These are phyloP conservation scores for Diversispora eburnea DNA, from an alignment of 192 early-diverging fungal genomes.

Conservation along the genomic window DNA sequence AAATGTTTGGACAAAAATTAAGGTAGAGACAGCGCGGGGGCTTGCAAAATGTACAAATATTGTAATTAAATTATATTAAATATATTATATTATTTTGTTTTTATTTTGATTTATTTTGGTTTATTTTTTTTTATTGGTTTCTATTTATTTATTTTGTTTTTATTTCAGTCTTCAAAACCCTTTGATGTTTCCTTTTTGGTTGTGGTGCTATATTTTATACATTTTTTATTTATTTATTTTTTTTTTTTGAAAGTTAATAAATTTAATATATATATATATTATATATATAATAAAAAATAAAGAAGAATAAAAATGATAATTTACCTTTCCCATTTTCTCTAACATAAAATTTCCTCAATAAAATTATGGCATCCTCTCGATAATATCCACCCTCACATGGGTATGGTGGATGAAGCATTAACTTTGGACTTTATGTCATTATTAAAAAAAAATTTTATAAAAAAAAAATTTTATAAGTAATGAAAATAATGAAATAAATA, in stretches of 20 bases:
- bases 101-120: too few relatives aligned
- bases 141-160: background rate
- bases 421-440: constrained; percentile 5
- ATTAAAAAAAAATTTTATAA: too few relatives aligned
- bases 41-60: too few relatives aligned
- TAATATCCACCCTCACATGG: constrained; percentile 64
- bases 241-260: background rate
- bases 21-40: too few relatives aligned
- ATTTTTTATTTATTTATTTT: background rate
- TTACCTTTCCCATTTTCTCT: constrained; percentile 85
- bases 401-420: constrained; percentile 46
- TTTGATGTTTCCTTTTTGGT: constrained; percentile 83
- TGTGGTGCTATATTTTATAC: constrained; percentile 60
- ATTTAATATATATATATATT: background rate
- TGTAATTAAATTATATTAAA: too few relatives aligned
- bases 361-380: constrained; percentile 77
- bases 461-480: background rate
- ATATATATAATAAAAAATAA: background rate
- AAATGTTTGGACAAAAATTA: too few relatives aligned
- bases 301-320: background rate
- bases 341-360: constrained; percentile 90
- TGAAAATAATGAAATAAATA: constrained; percentile 1
- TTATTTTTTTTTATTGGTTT: too few relatives aligned
- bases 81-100: too few relatives aligned
- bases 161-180: constrained; percentile 73